Base-by-base conservation (phyloP, 306 rosid species). In the Cicer arietinum region DNA sequence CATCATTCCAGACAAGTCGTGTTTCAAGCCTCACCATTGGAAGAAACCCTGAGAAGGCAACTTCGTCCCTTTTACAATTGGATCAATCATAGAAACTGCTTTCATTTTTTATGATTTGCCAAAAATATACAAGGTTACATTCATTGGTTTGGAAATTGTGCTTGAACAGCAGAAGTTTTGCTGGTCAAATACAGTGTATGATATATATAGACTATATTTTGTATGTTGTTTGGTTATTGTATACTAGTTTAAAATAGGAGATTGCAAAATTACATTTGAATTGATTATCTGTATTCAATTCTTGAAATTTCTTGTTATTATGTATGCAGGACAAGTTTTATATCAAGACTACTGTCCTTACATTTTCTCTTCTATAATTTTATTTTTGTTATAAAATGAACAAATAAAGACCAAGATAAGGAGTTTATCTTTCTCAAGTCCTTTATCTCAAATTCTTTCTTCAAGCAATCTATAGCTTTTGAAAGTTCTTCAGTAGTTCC, bases 21-120 rank as follows among this genome's bases (percentile, higher is more conserved):
- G 75, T 80, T 57, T 35, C 80, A 79, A 63, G 77, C 69, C 37
- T 73, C 8, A 18, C 75, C 45, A 69, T 43, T 4, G 87, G 79
- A 77, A 81, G 69, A 80, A 80, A 53, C 58, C 13, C 43, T 25
- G 90, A 85, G 67, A 89, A 77, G 80, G 67, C 83, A 80, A 78
- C 84, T 80, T 72, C 91, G 79, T 73, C 85, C 22, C 88, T 88
- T 69, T 56, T 88, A 37, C 77, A 58, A 20, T 73, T 83, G 13
- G 75, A 78, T 43, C 64, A 51, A 13, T 62, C 45, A 66, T 40
- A 7, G 58, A 51, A 72, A 77, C 42, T 51, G 56, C 61, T 72
- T 67, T 61, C 45, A 14, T 18, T 66, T 43, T 62, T 67, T 10
- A 47, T 47, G 52, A 42, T 16, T 18, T 5, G 35, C 16, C 54